Base-by-base conservation (phyloP, 192 early-diverging fungal species). In the Coemansia erecta region DNA sequence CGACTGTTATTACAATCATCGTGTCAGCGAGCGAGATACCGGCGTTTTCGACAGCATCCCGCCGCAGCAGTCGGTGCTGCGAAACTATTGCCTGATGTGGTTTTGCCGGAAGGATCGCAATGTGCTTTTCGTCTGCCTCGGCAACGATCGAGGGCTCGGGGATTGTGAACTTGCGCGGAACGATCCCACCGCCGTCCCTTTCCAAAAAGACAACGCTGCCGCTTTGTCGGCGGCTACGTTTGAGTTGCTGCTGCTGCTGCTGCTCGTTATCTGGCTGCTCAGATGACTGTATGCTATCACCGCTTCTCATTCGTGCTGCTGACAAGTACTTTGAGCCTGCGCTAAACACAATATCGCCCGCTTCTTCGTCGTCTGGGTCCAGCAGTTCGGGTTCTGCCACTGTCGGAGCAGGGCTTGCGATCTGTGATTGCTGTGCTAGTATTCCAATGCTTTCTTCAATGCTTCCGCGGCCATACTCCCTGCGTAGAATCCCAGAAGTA, bases 111-210 rank as follows among this genome's bases (percentile, higher is more conserved):
- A 80, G 53, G 49, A 80, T 70, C 4, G 64, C 77, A 46, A 70
- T 56, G n/a, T 73, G 67, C 23, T 70, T 69, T 19, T 61, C 58
- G 17, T 61, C 70, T 5, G 75, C 75, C 18, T 65, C 66, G n/a
- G 75, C 75, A 6, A 78, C 75, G 0, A 78, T 66, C 5, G 66
- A 72, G 13, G 70, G 70, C 53, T 78, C 75, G 1, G 75, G 61
- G 19, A 78, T 72, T 4, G 75, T 78, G 33, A 78, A 78, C 46
- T 78, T 78, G 54, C 75, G 69, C 28, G 75, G 75, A 39, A 78
- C 75, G 41, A 68, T 60, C 12, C 50, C 75, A 17, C 53, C 58
- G 14, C 46, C 43, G 50, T 61, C 65, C 26, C 61, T 51, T 19
- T 52, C 69, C 53, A 77, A 56, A n/a, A 77, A 60, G 4, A 66